Evolutionary conservation across 306 rosid species (phyloP), one percentile per base, ranked within the genome.

Genomic region (Ochetophila trinervis): DNA sequence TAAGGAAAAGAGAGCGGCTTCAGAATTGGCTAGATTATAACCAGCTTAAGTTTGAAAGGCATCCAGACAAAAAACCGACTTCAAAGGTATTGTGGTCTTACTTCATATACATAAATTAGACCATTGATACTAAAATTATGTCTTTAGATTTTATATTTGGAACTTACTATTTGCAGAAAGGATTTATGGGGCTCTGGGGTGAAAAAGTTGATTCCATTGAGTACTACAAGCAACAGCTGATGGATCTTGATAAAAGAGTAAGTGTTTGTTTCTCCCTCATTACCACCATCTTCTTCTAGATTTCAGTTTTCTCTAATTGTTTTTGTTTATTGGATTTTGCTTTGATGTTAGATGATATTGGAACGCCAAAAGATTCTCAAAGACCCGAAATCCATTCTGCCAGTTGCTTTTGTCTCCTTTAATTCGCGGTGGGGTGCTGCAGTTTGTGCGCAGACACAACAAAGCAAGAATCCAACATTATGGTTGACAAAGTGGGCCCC

Each of bases 401-500:
- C 99, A 1, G 99, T 90, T 65, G 83, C 96, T 66, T 93, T 93
- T 79, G 88, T 93, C 71, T 93, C 91, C 7, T 93, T 93, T 75
- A 76, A 78, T 58, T 90, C 97, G 0, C 91, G 97, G 12, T 93
- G 99, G 96, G 97, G 95, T 47, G 97, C 99, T 8, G 86, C 99
- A 0, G 97, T 93, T 73, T 93, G 99, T 77, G 99, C 99, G 16
- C 97, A 93, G 82, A 93, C 99, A 49, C 93, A 86, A 59, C 99
- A 93, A 72, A 88, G 94, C 87, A 87, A 77, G 70, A 93, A 93
- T 63, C 99, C 99, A 24, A 93, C 94, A 3, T 80, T 90, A 35
- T 93, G 97, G 97, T 71, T 93, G 60, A 87, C 99, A 10, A 83
- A 82, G 74, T 90, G 99, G 99, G 99, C 99, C 70, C 99, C 99